A percentile compares a stretch with the other conserved stretches of the same genome.
Evolutionary conservation across 2,329 filamentous ascomycete species (phyloP).

Genomic region (Scedosporium apiospermum): DNA sequence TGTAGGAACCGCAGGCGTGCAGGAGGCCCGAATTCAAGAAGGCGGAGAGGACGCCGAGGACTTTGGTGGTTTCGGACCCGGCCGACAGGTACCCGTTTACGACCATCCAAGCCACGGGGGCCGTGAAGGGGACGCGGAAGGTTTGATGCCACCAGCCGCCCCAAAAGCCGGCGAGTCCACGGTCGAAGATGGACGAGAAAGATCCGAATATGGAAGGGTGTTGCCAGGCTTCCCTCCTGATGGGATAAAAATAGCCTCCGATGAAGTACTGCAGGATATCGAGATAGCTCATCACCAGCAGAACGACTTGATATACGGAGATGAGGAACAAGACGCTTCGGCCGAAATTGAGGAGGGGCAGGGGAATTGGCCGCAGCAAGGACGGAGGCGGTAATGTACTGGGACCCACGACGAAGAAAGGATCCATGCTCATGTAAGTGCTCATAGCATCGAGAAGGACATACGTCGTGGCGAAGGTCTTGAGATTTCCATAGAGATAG

Average conservation of each 20-base stretch:
- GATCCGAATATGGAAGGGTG: conserved; percentile 48
- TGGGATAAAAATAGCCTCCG: conserved; percentile 41
- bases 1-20: conserved; percentile 62
- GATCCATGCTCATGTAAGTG: conserved; percentile 61
- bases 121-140: conserved; percentile 64
- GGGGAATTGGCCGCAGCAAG: conserved; percentile 31
- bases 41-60: conserved; percentile 32
- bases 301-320: conserved; percentile 51
- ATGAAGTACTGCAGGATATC: conserved; percentile 47
- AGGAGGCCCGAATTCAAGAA: conserved; percentile 60
- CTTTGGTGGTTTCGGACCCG: conserved; percentile 16
- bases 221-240: conserved; percentile 40
- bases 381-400: conserved; percentile 26
- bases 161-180: conserved; percentile 76
- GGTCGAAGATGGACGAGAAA: conserved; percentile 46
- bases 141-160: conserved; percentile 84
- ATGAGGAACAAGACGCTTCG: conserved; percentile 47
- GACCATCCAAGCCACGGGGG: conserved; percentile 43
- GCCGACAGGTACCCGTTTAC: conserved; percentile 26
- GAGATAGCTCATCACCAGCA: conserved; percentile 48
- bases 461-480: conserved; percentile 46
- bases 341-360: conserved; percentile 38
- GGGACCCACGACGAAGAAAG: conserved; percentile 59
- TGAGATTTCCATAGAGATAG: conserved; percentile 36
- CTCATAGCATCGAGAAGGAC: conserved; percentile 62